Percentiles rank a stretch among this genome's conserved stretches.
Conservation (phyloP, 2,329 filamentous ascomycete species). For the Venturia asperata region DNA sequence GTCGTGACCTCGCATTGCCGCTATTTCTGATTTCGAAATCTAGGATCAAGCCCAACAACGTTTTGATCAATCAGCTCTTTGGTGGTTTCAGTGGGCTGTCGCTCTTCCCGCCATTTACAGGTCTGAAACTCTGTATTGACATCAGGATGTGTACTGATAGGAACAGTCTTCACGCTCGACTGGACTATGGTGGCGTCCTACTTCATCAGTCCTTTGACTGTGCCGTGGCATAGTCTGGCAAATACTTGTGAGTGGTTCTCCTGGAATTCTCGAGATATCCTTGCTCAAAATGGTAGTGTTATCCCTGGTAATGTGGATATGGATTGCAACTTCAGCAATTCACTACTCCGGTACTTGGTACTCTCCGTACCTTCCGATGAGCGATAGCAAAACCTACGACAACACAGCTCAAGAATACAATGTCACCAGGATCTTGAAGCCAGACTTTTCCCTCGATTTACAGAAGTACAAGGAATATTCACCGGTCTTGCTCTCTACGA, state of each 20-base stretch:
- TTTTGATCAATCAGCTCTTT: constrained; percentile 65
- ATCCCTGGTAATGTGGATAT: constrained; percentile 8
- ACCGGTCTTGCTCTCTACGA: constrained; percentile 33
- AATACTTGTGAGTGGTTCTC: constrained; percentile 15
- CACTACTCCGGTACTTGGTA: constrained; percentile 23
- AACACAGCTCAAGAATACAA: constrained; percentile 32
- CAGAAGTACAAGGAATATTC: constrained; percentile 32
- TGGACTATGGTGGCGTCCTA: constrained; percentile 20
- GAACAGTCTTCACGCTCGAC: constrained; percentile 16
- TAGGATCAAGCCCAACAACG: constrained; percentile 60
- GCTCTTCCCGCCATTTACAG: constrained; percentile 46
- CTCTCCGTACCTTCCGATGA: constrained; percentile 31
- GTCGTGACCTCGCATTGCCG: neutral
- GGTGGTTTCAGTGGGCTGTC: constrained; percentile 62
- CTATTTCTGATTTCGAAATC: neutral
- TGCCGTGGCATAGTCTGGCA: constrained; percentile 19
- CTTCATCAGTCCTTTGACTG: constrained; percentile 17
- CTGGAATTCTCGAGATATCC: constrained; percentile 22
- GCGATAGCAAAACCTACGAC: constrained; percentile 28
- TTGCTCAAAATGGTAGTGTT: constrained; percentile 6
- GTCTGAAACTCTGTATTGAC: neutral
- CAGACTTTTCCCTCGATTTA: constrained; percentile 29
- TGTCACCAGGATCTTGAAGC: constrained; percentile 28
- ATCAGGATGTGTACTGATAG: constrained; percentile 24
- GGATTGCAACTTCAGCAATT: constrained; percentile 28